Percentiles rank a stretch among this genome's conserved stretches.
Evolutionary conservation across 164 flowering plant species (phyloP).

Genomic region (Echeveria elegans): DNA sequence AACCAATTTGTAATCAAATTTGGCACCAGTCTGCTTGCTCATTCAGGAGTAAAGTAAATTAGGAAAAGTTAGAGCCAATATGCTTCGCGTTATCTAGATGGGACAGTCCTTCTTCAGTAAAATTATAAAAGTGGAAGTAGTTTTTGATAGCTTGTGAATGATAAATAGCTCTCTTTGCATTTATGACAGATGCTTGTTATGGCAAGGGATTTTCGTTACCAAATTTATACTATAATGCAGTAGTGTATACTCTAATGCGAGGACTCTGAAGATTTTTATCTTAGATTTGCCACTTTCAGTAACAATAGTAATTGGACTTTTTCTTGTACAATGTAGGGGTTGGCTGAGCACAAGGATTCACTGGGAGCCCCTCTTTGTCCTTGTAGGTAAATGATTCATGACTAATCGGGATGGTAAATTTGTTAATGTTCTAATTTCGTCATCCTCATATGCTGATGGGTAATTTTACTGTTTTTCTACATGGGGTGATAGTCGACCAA

Average conservation of each 20-base stretch:
- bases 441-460: not conserved
- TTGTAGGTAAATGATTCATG: conserved; percentile 49
- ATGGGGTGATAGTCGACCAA: not conserved
- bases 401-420: not conserved
- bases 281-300: not conserved
- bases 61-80: no score
- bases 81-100: no score
- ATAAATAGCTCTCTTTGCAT: not conserved
- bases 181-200: not conserved
- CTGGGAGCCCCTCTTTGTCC: conserved; percentile 98
- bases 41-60: not conserved
- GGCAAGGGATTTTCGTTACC: not conserved
- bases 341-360: conserved; percentile 93
- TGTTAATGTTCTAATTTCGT: not conserved
- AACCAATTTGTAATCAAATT: not conserved
- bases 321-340: conserved; percentile 30
- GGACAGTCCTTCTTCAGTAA: no score
- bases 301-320: not conserved
- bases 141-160: not conserved
- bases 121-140: no score
- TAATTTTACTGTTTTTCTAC: not conserved
- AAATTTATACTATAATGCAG: not conserved
- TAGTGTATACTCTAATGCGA: not conserved
- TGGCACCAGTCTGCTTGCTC: not conserved
- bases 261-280: not conserved